Conservation (phyloP, 805 yeast species). For the Candida hungchunana region DNA sequence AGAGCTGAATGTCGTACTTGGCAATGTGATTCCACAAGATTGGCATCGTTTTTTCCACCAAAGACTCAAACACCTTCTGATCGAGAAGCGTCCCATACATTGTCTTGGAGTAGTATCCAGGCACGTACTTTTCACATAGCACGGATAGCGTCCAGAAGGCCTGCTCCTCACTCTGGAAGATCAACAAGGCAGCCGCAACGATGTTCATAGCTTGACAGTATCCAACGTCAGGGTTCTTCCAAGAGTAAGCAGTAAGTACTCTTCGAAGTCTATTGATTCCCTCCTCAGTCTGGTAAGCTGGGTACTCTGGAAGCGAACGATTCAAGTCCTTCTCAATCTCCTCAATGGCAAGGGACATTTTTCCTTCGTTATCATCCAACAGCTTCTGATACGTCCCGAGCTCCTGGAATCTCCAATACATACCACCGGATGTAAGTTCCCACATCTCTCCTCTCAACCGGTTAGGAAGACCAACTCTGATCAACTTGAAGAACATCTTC, state of each 20-base stretch:
- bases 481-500: conserved; percentile 72
- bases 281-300: conserved; percentile 83
- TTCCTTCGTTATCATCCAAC: conserved; percentile 56
- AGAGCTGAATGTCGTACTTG: conserved; percentile 79
- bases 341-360: conserved; percentile 79
- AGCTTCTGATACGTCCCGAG: conserved; percentile 55
- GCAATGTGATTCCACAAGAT: conserved; percentile 77
- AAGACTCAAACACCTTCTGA: conserved; percentile 87
- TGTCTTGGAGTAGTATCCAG: conserved; percentile 94
- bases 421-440: conserved; percentile 89
- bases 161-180: conserved; percentile 92
- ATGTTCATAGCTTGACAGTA: conserved; percentile 99
- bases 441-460: conserved; percentile 92
- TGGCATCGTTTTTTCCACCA: conserved; percentile 89
- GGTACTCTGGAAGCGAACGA: conserved; percentile 91
- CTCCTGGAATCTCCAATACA: conserved; percentile 64
- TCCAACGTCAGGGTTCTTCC: conserved; percentile 96
- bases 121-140: conserved; percentile 79
- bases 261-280: conserved; percentile 84
- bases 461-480: conserved; percentile 93
- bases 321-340: conserved; percentile 96
- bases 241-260: conserved; percentile 89
- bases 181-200: conserved; percentile 71
- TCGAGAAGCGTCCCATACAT: conserved; percentile 97
- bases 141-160: conserved; percentile 89